These are phyloP conservation scores for Adansonia madagascariensis DNA, from an alignment of 441 rosid genomes.

Conservation along the genomic window DNA sequence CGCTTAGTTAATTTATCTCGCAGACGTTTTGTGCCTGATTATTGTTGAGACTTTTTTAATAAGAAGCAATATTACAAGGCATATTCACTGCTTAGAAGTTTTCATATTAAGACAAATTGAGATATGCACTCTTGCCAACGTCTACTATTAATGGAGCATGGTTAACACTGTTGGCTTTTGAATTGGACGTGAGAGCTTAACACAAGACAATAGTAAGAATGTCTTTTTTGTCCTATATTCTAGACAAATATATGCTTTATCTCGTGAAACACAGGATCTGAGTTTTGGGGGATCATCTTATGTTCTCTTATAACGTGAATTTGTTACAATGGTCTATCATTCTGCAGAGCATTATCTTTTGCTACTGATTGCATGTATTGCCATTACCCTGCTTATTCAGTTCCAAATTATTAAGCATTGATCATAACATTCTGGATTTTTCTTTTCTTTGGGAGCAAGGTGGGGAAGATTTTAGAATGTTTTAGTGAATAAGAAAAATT, in stretches of 20 bases:
- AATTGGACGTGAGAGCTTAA: slow-evolving; percentile 18
- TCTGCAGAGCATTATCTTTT: background rate
- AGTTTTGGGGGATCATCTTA: background rate
- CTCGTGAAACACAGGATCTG: background rate
- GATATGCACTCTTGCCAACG: slow-evolving; percentile 23
- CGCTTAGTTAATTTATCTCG: background rate
- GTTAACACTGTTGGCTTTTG: slow-evolving; percentile 26
- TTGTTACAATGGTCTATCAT: background rate
- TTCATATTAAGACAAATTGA: slow-evolving; percentile 5
- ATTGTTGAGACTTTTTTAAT: slow-evolving; percentile 11
- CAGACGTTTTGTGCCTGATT: slow-evolving; percentile 17
- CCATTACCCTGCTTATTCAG: background rate
- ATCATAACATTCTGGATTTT: background rate
- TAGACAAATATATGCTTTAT: background rate
- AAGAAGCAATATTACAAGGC: slow-evolving; percentile 1
- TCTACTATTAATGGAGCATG: slow-evolving; percentile 33
- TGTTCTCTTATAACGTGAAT: background rate
- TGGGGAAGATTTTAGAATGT: background rate
- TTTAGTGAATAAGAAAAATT: slow-evolving; percentile 4
- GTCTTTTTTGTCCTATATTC: slow-evolving; percentile 8
- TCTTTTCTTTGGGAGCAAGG: background rate
- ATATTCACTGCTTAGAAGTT: slow-evolving; percentile 27
- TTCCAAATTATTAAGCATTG: background rate
- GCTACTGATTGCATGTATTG: background rate
- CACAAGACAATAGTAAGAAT: background rate